phyloP scores from a whole-genome alignment of 305 asterid genomes.

The Withania somnifera region DNA sequence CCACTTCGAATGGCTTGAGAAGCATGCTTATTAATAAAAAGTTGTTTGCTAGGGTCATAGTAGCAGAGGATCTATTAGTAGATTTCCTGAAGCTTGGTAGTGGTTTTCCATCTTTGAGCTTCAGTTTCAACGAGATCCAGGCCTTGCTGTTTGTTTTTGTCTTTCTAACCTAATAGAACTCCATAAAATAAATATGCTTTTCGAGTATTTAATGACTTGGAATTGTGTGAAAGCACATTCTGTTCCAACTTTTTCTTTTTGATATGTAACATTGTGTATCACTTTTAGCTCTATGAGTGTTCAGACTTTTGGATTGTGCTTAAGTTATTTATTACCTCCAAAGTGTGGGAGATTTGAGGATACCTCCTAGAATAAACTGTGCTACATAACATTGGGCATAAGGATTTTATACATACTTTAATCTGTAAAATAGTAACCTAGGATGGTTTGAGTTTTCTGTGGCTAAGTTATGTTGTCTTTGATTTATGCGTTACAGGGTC shows the following conservation, averaged over 20 bases:
- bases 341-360: background rate
- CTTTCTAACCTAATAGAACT: background rate
- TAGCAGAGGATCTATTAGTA: background rate
- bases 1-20: background rate
- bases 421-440: background rate
- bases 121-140: background rate
- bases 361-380: background rate
- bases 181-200: background rate
- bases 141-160: background rate
- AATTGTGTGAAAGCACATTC: background rate
- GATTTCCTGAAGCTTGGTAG: background rate
- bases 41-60: background rate
- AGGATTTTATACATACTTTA: background rate
- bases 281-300: background rate
- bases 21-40: background rate
- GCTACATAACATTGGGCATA: background rate
- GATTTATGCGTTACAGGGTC: conserved; percentile 22
- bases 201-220: background rate
- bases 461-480: background rate
- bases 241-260: background rate
- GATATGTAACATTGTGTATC: background rate
- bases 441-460: background rate
- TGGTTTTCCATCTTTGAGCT: background rate
- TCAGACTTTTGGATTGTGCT: background rate
- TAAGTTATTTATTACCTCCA: background rate